Percentiles rank a stretch among this genome's conserved stretches.
Conservation (phyloP, 2,329 filamentous ascomycete genomes). For the Aspergillus niger region DNA sequence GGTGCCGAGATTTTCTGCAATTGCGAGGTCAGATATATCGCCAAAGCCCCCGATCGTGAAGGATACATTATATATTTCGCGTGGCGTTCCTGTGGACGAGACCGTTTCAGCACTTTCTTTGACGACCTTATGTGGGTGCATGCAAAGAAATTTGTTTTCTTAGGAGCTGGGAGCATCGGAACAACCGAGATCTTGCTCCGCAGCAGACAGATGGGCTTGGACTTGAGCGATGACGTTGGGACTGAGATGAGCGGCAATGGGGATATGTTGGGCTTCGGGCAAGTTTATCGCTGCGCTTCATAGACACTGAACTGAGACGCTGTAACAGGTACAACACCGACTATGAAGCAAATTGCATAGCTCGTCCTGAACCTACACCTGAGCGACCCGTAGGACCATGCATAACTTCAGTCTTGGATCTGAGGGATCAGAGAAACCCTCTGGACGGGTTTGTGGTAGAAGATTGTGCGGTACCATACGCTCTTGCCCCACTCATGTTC, state of each 20-base stretch:
- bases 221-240: not conserved
- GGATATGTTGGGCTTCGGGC: slow-evolving; percentile 11
- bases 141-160: slow-evolving; percentile 61
- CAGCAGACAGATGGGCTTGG: slow-evolving; percentile 8
- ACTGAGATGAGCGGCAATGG: slow-evolving; percentile 17
- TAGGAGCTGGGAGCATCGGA: slow-evolving; percentile 34
- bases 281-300: not conserved
- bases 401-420: slow-evolving; percentile 6
- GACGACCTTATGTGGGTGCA: slow-evolving; percentile 10
- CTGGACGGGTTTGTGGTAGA: slow-evolving; percentile 6
- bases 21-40: slow-evolving; percentile 65
- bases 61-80: slow-evolving; percentile 61
- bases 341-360: slow-evolving; percentile 29
- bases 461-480: slow-evolving; percentile 6
- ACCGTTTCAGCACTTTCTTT: not conserved
- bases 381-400: slow-evolving; percentile 6
- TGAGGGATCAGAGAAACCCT: slow-evolving; percentile 1
- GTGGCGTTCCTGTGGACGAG: slow-evolving; percentile 4
- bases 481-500: slow-evolving; percentile 42
- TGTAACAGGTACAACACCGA: slow-evolving; percentile 3
- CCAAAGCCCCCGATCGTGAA: slow-evolving; percentile 51
- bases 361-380: not conserved
- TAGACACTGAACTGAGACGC: not conserved
- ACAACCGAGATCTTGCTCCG: slow-evolving; percentile 20
- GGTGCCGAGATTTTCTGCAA: slow-evolving; percentile 71